Percentiles rank a stretch among this genome's conserved stretches.
phyloP scores from a whole-genome alignment of 225 moss, liverwort and hornwort genomes.

The Takakia lepidozioides region DNA sequence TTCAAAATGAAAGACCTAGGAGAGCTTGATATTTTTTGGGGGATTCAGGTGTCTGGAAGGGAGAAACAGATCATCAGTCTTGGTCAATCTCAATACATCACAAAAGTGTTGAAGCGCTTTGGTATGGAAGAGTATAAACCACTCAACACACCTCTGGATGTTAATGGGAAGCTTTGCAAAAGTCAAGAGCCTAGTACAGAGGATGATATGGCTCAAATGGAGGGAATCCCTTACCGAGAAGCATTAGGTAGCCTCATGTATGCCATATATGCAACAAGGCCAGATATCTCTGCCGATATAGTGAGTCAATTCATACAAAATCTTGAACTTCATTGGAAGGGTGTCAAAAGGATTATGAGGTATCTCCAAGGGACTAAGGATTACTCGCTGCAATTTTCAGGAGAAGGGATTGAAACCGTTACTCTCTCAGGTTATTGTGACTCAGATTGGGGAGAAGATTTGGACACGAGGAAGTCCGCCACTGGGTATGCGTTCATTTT shows the following conservation, averaged over 20 bases:
- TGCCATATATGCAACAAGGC: too few relatives aligned
- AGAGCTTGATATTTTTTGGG: neutral
- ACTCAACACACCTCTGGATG: too few relatives aligned
- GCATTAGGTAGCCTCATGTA: neutral
- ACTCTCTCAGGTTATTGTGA: too few relatives aligned
- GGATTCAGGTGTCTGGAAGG: neutral
- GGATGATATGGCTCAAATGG: neutral
- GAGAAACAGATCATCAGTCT: neutral
- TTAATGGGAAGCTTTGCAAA: neutral
- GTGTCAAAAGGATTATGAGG: too few relatives aligned
- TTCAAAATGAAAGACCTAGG: too few relatives aligned
- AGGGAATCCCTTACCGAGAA: neutral
- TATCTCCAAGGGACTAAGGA: too few relatives aligned
- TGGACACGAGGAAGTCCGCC: too few relatives aligned
- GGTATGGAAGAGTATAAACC: neutral
- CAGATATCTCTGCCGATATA: neutral
- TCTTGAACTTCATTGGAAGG: slow-evolving; percentile 1
- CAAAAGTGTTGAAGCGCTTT: neutral
- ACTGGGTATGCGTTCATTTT: neutral
- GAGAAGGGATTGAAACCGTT: too few relatives aligned
- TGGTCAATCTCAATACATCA: neutral
- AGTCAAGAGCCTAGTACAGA: neutral
- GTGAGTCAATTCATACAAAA: too few relatives aligned
- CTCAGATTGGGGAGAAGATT: too few relatives aligned
- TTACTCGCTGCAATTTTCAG: too few relatives aligned